A percentile compares a stretch with the other conserved stretches of the same genome.
Evolutionary conservation across 2,329 filamentous ascomycete genomes (phyloP).

Genomic region (Pseudohalonectria lignicola): DNA sequence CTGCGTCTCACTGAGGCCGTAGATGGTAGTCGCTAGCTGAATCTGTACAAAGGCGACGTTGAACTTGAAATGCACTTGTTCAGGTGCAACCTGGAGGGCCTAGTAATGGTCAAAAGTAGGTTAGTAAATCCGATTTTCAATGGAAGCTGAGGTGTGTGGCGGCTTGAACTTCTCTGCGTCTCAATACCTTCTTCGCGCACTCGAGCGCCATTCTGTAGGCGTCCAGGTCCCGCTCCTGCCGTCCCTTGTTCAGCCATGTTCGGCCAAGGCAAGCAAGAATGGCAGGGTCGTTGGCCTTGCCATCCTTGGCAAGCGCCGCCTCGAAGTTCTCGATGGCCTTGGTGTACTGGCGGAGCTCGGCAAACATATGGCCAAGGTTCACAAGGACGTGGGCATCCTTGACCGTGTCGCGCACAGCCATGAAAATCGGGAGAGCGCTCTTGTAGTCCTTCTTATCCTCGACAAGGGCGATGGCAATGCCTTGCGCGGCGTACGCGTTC

Average conservation of each 20-base stretch:
- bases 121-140: slow-evolving; percentile 10
- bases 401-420: slow-evolving; percentile 81
- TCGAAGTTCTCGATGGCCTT: slow-evolving; percentile 96
- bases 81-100: slow-evolving; percentile 68
- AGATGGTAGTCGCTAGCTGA: slow-evolving; percentile 75
- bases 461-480: slow-evolving; percentile 84
- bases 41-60: slow-evolving; percentile 98
- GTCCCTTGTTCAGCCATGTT: slow-evolving; percentile 75
- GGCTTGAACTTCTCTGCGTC: no score
- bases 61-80: slow-evolving; percentile 88
- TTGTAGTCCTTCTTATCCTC: slow-evolving; percentile 90
- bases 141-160: no score
- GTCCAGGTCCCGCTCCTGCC: slow-evolving; percentile 46
- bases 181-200: slow-evolving; percentile 49
- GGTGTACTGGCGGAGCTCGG: slow-evolving; percentile 79
- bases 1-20: slow-evolving; percentile 62
- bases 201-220: slow-evolving; percentile 46
- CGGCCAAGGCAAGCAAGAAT: slow-evolving; percentile 81
- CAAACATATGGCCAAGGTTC: slow-evolving; percentile 88
- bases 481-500: slow-evolving; percentile 94
- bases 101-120: slow-evolving; percentile 16
- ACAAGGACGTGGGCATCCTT: slow-evolving; percentile 82
- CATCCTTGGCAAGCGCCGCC: slow-evolving; percentile 66
- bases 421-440: slow-evolving; percentile 74
- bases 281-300: slow-evolving; percentile 59